Conservation (phyloP, 371 early-diverging fungal genomes). For the Nematocida minor region DNA sequence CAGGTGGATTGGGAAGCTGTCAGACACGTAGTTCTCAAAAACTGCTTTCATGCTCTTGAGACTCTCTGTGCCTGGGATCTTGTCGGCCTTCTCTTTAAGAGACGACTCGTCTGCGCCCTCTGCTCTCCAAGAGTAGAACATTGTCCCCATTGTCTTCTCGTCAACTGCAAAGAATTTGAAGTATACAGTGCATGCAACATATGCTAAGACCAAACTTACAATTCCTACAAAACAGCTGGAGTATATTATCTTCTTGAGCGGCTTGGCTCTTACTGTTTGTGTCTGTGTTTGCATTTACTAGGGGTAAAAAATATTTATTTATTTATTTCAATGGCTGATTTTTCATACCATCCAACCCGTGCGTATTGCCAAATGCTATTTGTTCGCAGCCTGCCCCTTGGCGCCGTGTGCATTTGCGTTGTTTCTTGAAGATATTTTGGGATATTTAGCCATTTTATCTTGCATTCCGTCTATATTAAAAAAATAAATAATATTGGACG, state of each 20-base stretch:
- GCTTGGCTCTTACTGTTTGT: neutral
- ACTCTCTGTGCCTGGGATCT: neutral
- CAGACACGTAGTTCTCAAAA: neutral
- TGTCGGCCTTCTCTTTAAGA: conserved; percentile 23
- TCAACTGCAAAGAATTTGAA: conserved; percentile 38
- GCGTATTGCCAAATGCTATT: too few relatives aligned
- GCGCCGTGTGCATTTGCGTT: too few relatives aligned
- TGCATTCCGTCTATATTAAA: too few relatives aligned
- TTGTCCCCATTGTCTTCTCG: conserved; percentile 21
- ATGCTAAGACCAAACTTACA: neutral
- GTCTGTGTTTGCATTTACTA: conserved; percentile 39
- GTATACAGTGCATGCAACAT: neutral
- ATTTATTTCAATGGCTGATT: neutral
- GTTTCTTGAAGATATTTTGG: too few relatives aligned
- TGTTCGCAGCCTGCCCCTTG: too few relatives aligned
- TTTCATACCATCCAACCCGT: too few relatives aligned
- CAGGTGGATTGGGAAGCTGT: conserved; percentile 23
- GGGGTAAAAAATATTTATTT: conserved; percentile 42
- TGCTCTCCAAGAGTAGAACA: conserved; percentile 44
- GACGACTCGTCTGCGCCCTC: conserved; percentile 16
- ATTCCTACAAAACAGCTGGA: neutral
- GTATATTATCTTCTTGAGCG: neutral
- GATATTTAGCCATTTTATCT: too few relatives aligned
- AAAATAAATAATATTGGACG: too few relatives aligned
- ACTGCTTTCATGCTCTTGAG: neutral